Percentiles rank a stretch among this genome's conserved stretches.
phyloP scores from a whole-genome alignment of 257 asterid species.

The Solanum etuberosum region DNA sequence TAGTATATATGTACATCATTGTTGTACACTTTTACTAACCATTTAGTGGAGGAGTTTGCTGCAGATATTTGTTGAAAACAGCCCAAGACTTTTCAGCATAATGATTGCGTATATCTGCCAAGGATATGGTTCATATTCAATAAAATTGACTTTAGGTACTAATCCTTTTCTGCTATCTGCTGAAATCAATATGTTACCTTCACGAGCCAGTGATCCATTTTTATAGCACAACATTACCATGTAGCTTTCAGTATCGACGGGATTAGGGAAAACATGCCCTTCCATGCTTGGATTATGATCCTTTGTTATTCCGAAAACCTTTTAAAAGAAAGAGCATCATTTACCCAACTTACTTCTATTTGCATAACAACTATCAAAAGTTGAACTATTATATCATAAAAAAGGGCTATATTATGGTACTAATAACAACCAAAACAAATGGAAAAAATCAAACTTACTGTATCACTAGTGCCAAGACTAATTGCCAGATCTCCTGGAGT shows the following conservation, averaged over 20 bases:
- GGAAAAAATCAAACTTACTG: slow-evolving; percentile 33
- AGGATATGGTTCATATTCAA: not conserved
- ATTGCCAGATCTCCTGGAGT: slow-evolving; percentile 87
- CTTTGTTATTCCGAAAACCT: slow-evolving; percentile 78
- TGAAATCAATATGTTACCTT: slow-evolving; percentile 36
- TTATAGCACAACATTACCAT: slow-evolving; percentile 95
- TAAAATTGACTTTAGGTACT: not conserved
- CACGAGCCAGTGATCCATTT: slow-evolving; percentile 94
- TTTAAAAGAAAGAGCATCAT: not conserved
- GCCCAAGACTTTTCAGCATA: slow-evolving; percentile 90
- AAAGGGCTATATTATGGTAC: not conserved
- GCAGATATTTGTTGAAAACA: slow-evolving; percentile 45
- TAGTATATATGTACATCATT: not conserved
- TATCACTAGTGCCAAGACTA: slow-evolving; percentile 96
- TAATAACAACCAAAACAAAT: not conserved
- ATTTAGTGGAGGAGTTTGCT: slow-evolving; percentile 68
- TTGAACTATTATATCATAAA: not conserved
- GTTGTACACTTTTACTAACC: slow-evolving; percentile 24
- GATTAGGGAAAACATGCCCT: slow-evolving; percentile 96
- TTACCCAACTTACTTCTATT: slow-evolving; percentile 23
- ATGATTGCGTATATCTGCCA: slow-evolving; percentile 54
- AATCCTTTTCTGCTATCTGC: not conserved
- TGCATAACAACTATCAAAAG: not conserved
- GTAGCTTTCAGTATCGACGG: slow-evolving; percentile 69
- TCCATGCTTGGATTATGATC: slow-evolving; percentile 78